Evolutionary conservation across 2,329 filamentous ascomycete species (phyloP).

Genomic region (Orbilia quercus): DNA sequence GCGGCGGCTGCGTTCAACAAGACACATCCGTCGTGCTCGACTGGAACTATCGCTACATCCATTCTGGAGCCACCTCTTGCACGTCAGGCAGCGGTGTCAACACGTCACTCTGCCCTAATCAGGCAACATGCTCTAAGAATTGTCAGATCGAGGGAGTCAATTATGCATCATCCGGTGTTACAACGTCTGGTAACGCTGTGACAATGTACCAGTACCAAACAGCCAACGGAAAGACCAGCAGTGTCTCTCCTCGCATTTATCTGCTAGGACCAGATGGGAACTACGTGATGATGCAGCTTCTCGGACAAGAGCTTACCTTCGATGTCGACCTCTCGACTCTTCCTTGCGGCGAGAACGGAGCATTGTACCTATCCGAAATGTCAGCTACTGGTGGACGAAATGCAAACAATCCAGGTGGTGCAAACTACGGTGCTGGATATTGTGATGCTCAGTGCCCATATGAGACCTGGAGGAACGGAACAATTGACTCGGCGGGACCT

Average conservation of each 20-base stretch:
- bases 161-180: constrained; percentile 48
- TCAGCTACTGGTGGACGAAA: constrained; percentile 60
- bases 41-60: constrained; percentile 62
- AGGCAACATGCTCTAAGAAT: constrained; percentile 34
- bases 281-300: constrained; percentile 65
- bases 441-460: constrained; percentile 65
- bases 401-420: constrained; percentile 64
- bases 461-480: constrained; percentile 63
- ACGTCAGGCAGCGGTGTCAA: constrained; percentile 15
- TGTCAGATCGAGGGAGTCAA: constrained; percentile 42
- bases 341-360: constrained; percentile 64
- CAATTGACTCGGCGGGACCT: constrained; percentile 61
- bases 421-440: constrained; percentile 67
- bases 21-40: constrained; percentile 63
- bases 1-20: constrained; percentile 62
- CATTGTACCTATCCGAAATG: constrained; percentile 64
- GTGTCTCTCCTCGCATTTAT: constrained; percentile 65
- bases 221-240: constrained; percentile 57
- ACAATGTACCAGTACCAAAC: constrained; percentile 53
- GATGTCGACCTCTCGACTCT: constrained; percentile 65
- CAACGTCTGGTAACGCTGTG: constrained; percentile 57
- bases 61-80: constrained; percentile 55
- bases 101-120: constrained; percentile 31
- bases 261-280: constrained; percentile 63
- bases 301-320: constrained; percentile 65